A percentile compares a stretch with the other conserved stretches of the same genome.
phyloP scores from a whole-genome alignment of 495 filamentous ascomycete species.

The Penicillium flavigenum region DNA sequence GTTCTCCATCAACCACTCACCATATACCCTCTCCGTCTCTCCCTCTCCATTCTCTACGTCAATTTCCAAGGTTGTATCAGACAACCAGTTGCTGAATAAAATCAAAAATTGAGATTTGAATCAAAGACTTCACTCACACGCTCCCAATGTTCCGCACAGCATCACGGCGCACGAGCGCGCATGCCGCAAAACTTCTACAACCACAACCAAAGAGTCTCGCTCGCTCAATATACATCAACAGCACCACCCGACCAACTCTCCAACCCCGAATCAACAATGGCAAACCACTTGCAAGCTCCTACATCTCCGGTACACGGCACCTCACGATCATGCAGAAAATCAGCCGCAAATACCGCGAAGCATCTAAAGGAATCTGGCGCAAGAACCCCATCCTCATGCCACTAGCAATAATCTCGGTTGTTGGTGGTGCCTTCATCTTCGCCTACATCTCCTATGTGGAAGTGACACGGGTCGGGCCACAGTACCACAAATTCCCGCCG shows the following conservation, averaged over 20 bases:
- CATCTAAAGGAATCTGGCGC: constrained; percentile 47
- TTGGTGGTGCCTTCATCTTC: constrained; percentile 37
- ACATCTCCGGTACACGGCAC: constrained; percentile 21
- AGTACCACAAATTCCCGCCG: constrained; percentile 76
- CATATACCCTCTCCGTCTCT: background rate
- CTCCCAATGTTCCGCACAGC: constrained; percentile 37
- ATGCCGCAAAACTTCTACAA: constrained; percentile 19
- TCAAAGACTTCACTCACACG: background rate
- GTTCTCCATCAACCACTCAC: constrained; percentile 5
- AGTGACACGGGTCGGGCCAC: constrained; percentile 58
- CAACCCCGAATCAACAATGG: constrained; percentile 15
- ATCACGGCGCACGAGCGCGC: constrained; percentile 36
- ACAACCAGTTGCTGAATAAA: background rate
- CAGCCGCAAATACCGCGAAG: constrained; percentile 36
- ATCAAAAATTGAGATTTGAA: background rate
- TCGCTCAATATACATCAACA: constrained; percentile 29
- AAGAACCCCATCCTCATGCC: constrained; percentile 47
- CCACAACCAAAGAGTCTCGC: constrained; percentile 20
- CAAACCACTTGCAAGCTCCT: constrained; percentile 9
- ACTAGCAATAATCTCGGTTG: constrained; percentile 50
- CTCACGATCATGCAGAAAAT: constrained; percentile 31
- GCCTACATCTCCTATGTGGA: constrained; percentile 59
- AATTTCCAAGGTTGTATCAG: constrained; percentile 2
- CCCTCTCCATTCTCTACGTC: constrained; percentile 3
- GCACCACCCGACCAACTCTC: constrained; percentile 17